A percentile compares a stretch with the other conserved stretches of the same genome.
These are phyloP conservation scores for Pseudozyma hubeiensis DNA, from an alignment of 1,284 basidiomycete genomes.

Conservation along the genomic window DNA sequence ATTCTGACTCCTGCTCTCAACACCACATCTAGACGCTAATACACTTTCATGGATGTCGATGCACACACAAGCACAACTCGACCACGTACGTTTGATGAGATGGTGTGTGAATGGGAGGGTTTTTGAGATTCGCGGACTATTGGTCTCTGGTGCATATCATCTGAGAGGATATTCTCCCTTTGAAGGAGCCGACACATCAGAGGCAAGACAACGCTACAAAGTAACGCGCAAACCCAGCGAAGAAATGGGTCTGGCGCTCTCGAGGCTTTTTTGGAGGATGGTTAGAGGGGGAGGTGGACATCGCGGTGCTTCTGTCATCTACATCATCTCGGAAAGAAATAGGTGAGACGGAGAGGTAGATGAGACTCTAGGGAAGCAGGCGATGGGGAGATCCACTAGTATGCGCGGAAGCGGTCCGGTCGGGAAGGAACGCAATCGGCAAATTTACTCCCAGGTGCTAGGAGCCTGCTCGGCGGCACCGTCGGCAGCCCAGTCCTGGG, in stretches of 20 bases:
- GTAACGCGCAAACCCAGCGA: slow-evolving; percentile 5
- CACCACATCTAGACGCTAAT: no score
- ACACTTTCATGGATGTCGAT: no score
- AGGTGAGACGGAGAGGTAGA: background rate
- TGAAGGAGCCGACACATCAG: slow-evolving; percentile 56
- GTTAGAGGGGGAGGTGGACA: background rate
- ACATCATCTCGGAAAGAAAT: slow-evolving; percentile 1
- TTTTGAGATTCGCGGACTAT: slow-evolving; percentile 51
- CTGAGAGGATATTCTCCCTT: slow-evolving; percentile 43
- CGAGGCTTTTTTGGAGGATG: slow-evolving; percentile 42
- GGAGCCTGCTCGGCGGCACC: slow-evolving; percentile 47
- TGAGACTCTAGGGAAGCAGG: background rate
- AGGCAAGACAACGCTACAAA: slow-evolving; percentile 59
- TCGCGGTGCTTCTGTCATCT: background rate
- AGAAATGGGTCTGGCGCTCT: slow-evolving; percentile 11
- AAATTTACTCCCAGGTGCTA: slow-evolving; percentile 51
- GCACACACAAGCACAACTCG: slow-evolving; percentile 4
- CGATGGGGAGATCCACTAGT: background rate
- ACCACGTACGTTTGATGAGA: background rate
- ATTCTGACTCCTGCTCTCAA: no score
- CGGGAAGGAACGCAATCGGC: background rate
- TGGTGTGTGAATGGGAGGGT: background rate
- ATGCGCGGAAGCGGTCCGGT: background rate
- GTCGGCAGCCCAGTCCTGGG: slow-evolving; percentile 69
- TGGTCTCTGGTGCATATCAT: slow-evolving; percentile 59